A percentile compares a stretch with the other conserved stretches of the same genome.
Conservation (phyloP, 2,329 filamentous ascomycete species). For the Drechslera avenae region DNA sequence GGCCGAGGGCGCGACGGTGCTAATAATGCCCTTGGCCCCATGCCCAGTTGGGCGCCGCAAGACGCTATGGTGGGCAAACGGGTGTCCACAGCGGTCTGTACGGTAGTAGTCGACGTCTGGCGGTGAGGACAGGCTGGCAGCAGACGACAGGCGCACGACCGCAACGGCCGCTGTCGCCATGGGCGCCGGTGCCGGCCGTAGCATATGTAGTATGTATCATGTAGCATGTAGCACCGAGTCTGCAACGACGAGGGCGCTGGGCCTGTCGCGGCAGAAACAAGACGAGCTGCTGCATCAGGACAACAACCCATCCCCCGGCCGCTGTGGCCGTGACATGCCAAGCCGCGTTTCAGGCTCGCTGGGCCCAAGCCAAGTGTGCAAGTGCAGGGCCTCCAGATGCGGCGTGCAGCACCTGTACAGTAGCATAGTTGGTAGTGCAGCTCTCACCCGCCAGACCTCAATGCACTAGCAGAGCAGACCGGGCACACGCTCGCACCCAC, state of each 20-base stretch:
- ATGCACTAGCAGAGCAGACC: constrained; percentile 6
- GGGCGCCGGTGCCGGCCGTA: too few species aligned
- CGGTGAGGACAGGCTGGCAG: not conserved
- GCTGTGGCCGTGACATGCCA: constrained; percentile 2
- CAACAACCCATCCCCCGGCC: not conserved
- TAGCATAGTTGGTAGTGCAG: too few species aligned
- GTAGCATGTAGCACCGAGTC: not conserved
- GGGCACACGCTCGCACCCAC: too few species aligned
- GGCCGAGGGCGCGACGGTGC: constrained; percentile 16
- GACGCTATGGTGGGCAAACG: constrained; percentile 8
- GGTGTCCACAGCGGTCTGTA: constrained; percentile 13
- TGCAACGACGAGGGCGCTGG: too few species aligned
- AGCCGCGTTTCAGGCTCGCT: constrained; percentile 11
- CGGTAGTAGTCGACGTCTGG: not conserved
- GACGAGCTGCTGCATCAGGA: not conserved
- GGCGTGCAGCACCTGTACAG: too few species aligned
- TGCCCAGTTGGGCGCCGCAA: constrained; percentile 11
- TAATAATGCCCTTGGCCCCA: constrained; percentile 3
- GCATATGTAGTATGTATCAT: not conserved
- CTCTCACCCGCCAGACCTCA: not conserved
- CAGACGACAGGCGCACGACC: not conserved
- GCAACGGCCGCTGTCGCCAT: not conserved
- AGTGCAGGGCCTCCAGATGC: not conserved
- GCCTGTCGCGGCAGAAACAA: not conserved
- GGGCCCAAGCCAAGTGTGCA: not conserved